phyloP scores from a whole-genome alignment of 148 eudicot species.

The Rhododendron williamsianum region DNA sequence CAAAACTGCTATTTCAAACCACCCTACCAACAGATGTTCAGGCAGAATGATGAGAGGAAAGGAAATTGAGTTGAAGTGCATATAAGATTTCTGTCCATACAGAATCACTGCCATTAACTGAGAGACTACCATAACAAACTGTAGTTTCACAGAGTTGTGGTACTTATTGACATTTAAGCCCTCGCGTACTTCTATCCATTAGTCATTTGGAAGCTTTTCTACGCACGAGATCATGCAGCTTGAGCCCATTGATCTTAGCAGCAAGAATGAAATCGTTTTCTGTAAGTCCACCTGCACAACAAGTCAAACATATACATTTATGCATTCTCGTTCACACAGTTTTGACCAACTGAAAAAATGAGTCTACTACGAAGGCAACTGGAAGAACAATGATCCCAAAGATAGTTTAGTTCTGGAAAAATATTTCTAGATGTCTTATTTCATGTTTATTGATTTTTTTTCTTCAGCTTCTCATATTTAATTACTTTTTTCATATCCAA shows the following conservation, averaged over 20 bases:
- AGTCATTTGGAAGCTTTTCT: conserved; percentile 31
- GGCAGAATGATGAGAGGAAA: neutral
- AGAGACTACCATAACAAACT: neutral
- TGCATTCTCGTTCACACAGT: neutral
- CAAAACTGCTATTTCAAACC: neutral
- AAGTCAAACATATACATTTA: neutral
- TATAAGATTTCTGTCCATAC: neutral
- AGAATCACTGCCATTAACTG: neutral
- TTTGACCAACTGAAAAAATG: neutral
- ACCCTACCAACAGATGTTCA: neutral
- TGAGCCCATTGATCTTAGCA: conserved; percentile 64
- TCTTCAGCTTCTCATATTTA: neutral
- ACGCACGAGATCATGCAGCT: conserved; percentile 61
- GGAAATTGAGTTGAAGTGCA: neutral
- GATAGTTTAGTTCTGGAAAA: neutral
- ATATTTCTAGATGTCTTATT: neutral
- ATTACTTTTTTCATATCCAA: neutral
- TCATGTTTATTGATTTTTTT: neutral
- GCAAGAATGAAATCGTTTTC: conserved; percentile 98
- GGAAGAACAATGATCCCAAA: neutral
- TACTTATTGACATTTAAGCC: neutral
- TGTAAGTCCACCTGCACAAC: conserved; percentile 79
- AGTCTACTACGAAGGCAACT: neutral
- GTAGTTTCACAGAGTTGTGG: neutral
- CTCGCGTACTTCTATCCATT: neutral